Conservation (phyloP, 1,284 basidiomycete genomes). For the Stygiomarasmius scandens region DNA sequence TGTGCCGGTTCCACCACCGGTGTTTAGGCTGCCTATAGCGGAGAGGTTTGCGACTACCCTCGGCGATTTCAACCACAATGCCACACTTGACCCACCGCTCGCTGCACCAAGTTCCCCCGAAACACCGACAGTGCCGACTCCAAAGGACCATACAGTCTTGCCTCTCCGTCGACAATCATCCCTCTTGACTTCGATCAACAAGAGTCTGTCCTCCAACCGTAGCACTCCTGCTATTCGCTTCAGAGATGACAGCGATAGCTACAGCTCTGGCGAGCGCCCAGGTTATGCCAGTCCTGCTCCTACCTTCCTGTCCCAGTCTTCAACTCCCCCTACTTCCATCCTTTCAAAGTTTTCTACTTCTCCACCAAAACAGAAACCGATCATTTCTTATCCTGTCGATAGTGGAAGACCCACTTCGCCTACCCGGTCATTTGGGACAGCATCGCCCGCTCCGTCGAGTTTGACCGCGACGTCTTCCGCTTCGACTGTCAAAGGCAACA, state of each 20-base stretch:
- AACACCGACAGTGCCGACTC: slow-evolving; percentile 17
- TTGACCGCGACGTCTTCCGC: too few species aligned
- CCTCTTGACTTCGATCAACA: neutral
- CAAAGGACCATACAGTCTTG: neutral
- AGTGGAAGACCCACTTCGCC: neutral
- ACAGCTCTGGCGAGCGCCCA: neutral
- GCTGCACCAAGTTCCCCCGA: slow-evolving; percentile 8
- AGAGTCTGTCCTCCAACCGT: neutral
- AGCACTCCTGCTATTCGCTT: neutral
- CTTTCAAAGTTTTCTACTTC: too few species aligned
- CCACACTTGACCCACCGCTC: slow-evolving; percentile 12
- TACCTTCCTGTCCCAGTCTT: slow-evolving; percentile 6
- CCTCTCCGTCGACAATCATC: neutral
- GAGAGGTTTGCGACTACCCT: slow-evolving; percentile 49
- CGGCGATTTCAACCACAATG: slow-evolving; percentile 11
- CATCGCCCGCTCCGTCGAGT: too few species aligned
- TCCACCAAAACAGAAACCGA: neutral
- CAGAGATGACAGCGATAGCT: too few species aligned
- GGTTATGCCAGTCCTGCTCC: neutral
- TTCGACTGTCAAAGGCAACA: neutral
- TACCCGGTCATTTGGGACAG: neutral
- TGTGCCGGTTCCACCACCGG: slow-evolving; percentile 36
- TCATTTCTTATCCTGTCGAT: slow-evolving; percentile 13
- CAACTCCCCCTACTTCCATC: slow-evolving; percentile 2
- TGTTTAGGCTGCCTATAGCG: slow-evolving; percentile 50